A percentile compares a stretch with the other conserved stretches of the same genome.
Evolutionary conservation across 2,329 filamentous ascomycete genomes (phyloP).

Genomic region (Coniochaeta pulveracea): DNA sequence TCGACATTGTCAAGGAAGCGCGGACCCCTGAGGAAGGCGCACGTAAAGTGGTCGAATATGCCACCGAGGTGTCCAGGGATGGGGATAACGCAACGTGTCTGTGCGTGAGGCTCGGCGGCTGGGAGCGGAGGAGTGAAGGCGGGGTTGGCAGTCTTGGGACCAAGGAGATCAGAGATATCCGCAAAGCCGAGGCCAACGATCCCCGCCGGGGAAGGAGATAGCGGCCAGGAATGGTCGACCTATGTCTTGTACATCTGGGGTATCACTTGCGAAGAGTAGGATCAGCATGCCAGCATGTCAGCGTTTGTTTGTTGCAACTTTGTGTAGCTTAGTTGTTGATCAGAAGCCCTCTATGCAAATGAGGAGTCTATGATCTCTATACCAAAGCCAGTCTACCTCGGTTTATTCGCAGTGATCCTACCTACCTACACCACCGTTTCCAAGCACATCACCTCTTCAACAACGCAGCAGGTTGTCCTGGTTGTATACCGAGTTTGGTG

Average conservation of each 20-base stretch:
- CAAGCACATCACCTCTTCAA: too few relatives aligned
- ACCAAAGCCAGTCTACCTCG: too few relatives aligned
- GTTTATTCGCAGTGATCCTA: too few relatives aligned
- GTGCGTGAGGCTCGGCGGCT: conserved; percentile 55
- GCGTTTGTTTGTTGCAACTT: too few relatives aligned
- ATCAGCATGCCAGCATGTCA: too few relatives aligned
- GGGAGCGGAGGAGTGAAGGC: conserved; percentile 68
- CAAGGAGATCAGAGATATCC: conserved; percentile 80
- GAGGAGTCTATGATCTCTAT: too few relatives aligned
- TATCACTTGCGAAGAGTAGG: background rate
- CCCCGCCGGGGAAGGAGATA: conserved; percentile 58
- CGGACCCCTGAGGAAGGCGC: conserved; percentile 81
- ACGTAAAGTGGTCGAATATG: conserved; percentile 69
- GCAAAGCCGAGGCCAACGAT: conserved; percentile 69
- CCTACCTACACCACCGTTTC: too few relatives aligned
- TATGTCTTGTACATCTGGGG: background rate
- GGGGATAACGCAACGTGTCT: conserved; percentile 62
- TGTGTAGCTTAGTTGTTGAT: too few relatives aligned
- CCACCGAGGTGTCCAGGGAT: conserved; percentile 65
- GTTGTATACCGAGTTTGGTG: too few relatives aligned
- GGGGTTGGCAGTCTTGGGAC: conserved; percentile 83
- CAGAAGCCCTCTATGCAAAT: too few relatives aligned
- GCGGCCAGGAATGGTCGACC: conserved; percentile 4
- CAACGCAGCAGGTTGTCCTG: too few relatives aligned
- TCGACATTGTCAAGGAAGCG: conserved; percentile 90